Evolutionary conservation across 2,329 filamentous ascomycete species (phyloP).

Genomic region (Cladosporium sp.): DNA sequence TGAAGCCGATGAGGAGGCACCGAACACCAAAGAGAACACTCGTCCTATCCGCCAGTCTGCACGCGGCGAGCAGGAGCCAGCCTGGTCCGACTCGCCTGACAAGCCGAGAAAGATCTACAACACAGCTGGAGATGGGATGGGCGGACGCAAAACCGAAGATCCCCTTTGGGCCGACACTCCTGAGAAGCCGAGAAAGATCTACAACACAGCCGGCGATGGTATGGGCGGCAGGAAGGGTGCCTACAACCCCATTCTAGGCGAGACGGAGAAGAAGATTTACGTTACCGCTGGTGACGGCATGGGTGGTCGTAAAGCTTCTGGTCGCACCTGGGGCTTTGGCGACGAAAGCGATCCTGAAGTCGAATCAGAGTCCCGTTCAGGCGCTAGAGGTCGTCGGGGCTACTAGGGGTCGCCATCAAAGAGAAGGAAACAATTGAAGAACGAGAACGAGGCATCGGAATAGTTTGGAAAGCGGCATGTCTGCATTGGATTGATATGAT

Average conservation of each 20-base stretch:
- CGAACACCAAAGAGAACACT: slow-evolving; percentile 37
- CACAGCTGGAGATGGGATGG: slow-evolving; percentile 55
- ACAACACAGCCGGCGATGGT: slow-evolving; percentile 43
- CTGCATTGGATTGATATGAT: neutral
- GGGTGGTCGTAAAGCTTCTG: slow-evolving; percentile 56
- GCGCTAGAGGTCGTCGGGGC: slow-evolving; percentile 19
- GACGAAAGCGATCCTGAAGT: slow-evolving; percentile 45
- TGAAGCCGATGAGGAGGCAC: slow-evolving; percentile 61
- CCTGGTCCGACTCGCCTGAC: slow-evolving; percentile 45
- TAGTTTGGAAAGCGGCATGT: neutral
- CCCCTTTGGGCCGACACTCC: slow-evolving; percentile 1
- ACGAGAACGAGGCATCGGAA: neutral
- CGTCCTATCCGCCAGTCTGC: neutral
- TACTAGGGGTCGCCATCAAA: slow-evolving; percentile 13
- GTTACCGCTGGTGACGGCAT: slow-evolving; percentile 50
- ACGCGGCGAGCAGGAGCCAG: neutral
- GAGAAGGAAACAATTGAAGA: slow-evolving; percentile 6
- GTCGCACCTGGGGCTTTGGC: slow-evolving; percentile 55
- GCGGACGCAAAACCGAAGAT: slow-evolving; percentile 44
- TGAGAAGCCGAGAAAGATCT: slow-evolving; percentile 27
- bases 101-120: slow-evolving; percentile 26
- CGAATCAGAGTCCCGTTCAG: slow-evolving; percentile 24
- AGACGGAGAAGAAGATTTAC: slow-evolving; percentile 31
- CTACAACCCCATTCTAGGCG: slow-evolving; percentile 28
- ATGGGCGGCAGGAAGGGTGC: slow-evolving; percentile 61